Evolutionary conservation across 768 basidiomycete genomes (phyloP), one percentile per base, ranked within the genome.

Genomic region (Hypholoma sublateritium): DNA sequence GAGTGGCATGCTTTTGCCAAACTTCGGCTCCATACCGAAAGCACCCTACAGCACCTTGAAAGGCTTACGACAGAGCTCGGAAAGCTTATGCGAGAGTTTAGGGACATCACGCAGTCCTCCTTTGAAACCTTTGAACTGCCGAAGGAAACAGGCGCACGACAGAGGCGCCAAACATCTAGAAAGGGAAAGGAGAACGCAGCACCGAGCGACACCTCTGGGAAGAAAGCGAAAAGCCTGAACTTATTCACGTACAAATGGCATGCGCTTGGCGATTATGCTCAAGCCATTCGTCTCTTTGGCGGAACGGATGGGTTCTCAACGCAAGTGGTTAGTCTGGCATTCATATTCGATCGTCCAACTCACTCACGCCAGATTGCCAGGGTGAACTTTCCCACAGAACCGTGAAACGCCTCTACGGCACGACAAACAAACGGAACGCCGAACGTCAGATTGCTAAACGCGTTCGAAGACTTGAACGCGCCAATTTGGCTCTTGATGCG

Each of bases 221-320:
- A 1, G 37, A 55, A 45, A 37, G 19, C 19, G 8, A 72, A 70
- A 43, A 56, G 37, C 5, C 65, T 69, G 35, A 75, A 69, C 49
- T 55, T 76, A 3, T 37, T 53, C 0, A 74, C 72, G 0, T 74
- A 72, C 65, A 79, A 79, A 50, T 64, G 69, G 0, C 77, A 78
- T 59, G 51, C 69, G 0, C 65, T 78, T 0, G 73, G 71, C 0
- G 70, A 79, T 50, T 73, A 75, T 45, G 62, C 63, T 0, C 14
- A 41, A 1, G 52, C 56, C 2, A 74, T 78, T 14, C 58, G 57
- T 2, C 19, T 43, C 2, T 69, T 60, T 51, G 75, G 77, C 0
- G 68, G 67, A 0, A 72, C 72, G 4, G 75, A 80, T 60, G 69
- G 67, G 0, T 76, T 72, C 46, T 72, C 70, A 0, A 78, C 76